These are phyloP conservation scores for Primulina huaijiensis DNA, from an alignment of 257 asterid genomes.

Conservation along the genomic window DNA sequence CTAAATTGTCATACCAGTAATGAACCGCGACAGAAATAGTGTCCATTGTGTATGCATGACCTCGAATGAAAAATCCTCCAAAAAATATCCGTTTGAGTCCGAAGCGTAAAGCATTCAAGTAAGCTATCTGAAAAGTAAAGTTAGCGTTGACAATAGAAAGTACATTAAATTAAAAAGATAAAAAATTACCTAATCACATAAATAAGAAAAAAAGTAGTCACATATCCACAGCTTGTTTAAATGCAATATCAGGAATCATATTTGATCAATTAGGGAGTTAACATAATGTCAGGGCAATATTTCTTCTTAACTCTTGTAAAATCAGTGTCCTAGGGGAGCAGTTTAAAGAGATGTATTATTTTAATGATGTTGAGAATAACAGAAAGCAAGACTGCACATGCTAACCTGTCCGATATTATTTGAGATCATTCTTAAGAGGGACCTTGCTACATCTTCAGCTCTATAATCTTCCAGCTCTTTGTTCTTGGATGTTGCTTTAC, in stretches of 20 bases:
- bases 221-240: not conserved
- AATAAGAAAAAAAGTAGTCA: not conserved
- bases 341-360: not conserved
- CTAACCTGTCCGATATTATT: constrained; percentile 90
- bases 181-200: not conserved
- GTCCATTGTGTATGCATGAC: constrained; percentile 93
- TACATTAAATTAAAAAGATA: not conserved
- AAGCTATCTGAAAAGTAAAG: constrained; percentile 60
- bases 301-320: not conserved
- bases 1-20: constrained; percentile 57
- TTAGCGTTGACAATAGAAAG: constrained; percentile 19
- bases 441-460: constrained; percentile 80
- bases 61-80: constrained; percentile 91
- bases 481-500: constrained; percentile 74
- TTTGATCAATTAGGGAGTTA: not conserved
- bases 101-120: constrained; percentile 76
- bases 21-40: constrained; percentile 88
- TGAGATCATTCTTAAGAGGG: constrained; percentile 90
- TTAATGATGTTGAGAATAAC: not conserved
- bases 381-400: not conserved
- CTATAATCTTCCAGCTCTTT: constrained; percentile 69
- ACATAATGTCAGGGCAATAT: not conserved
- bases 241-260: not conserved
- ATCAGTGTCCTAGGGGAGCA: not conserved
- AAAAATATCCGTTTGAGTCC: constrained; percentile 84